Percentiles rank a stretch among this genome's conserved stretches.
These are phyloP conservation scores for Plenodomus biglobosus DNA, from an alignment of 2,329 filamentous ascomycete genomes.

Conservation along the genomic window DNA sequence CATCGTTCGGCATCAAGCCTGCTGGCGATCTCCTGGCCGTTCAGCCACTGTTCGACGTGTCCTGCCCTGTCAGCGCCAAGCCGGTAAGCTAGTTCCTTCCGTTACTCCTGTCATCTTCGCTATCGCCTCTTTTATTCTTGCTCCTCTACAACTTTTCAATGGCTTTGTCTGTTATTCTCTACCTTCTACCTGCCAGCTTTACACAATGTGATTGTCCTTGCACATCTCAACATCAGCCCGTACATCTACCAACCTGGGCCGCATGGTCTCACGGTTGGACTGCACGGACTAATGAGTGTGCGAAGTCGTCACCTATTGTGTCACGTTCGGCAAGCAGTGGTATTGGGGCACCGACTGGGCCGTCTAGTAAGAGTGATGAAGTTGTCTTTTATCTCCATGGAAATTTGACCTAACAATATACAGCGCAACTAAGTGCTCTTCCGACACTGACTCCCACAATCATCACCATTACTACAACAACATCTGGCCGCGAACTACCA, in stretches of 20 bases:
- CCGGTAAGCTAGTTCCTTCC: slow-evolving; percentile 30
- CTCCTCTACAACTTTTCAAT: slow-evolving; percentile 24
- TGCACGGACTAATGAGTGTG: slow-evolving; percentile 31
- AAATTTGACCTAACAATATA: slow-evolving; percentile 2
- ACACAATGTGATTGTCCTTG: slow-evolving; percentile 15
- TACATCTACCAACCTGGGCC: slow-evolving; percentile 14
- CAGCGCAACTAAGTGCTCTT: slow-evolving; percentile 14
- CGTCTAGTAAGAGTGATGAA: slow-evolving; percentile 15
- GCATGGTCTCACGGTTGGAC: slow-evolving; percentile 17
- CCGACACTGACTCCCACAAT: slow-evolving; percentile 15
- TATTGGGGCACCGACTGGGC: slow-evolving; percentile 10
- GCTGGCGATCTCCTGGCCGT: slow-evolving; percentile 36
- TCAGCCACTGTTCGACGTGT: slow-evolving; percentile 39
- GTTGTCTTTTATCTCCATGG: neutral
- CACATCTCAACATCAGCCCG: slow-evolving; percentile 7
- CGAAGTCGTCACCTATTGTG: slow-evolving; percentile 17
- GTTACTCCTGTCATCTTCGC: slow-evolving; percentile 15
- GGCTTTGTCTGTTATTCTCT: slow-evolving; percentile 13
- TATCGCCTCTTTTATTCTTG: slow-evolving; percentile 24
- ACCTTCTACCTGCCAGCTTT: slow-evolving; percentile 12
- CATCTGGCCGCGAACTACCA: neutral
- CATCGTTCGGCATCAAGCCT: slow-evolving; percentile 71
- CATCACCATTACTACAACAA: slow-evolving; percentile 5
- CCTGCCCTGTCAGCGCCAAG: slow-evolving; percentile 35
- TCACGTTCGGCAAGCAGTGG: slow-evolving; percentile 13